Evolutionary conservation across 1,284 basidiomycete species (phyloP), one percentile per base, ranked within the genome.

Genomic region (Ceratobasidium papillatum): DNA sequence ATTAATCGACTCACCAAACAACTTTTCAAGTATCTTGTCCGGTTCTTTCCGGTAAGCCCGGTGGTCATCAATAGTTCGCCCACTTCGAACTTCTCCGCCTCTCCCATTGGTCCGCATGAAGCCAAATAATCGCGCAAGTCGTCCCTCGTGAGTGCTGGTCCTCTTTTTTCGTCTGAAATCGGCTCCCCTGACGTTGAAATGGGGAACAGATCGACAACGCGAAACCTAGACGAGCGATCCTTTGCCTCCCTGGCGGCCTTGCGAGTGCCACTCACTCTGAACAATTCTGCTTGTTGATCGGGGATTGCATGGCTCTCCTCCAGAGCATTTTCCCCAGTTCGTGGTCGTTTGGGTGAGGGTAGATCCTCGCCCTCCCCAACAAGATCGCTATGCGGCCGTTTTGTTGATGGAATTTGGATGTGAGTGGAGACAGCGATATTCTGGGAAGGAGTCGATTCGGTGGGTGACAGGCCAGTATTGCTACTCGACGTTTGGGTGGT

Each of bases 1-100:
- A 17, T 19, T 19, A 7, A 9, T 22, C 8, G 14, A 34, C 64
- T 66, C 25, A 66, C 64, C 45, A 34, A 30, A 17, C 27, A n/a
- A 27, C 45, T 36, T 43, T 52, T 66, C 14, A 66, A 30, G 32
- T 66, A 45, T 17, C 64, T 30, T 4, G 45, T 52, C 7, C 47
- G 9, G 3, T 14, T 45, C 12, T 45, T 12, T 3, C 47, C 64
- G 34, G 64, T 51, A 7, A 66, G 32, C 12, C 64, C 64, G 5
- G 64, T 66, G 5, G 64, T 66, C 64, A 66, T 66, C 47, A 66
- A 36, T 25, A 66, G 7, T 25, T 66, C 64, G 47, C 45, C 64
- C 11, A 36, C 34, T 27, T 32, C 64, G n/a, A 66, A 66, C 47
- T 49, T 19, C 9, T 66, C 64, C 8, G 19, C 14, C 17, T 66